A percentile compares a stretch with the other conserved stretches of the same genome.
phyloP scores from a whole-genome alignment of 2,329 filamentous ascomycete genomes.

The Microsporum audouinii region DNA sequence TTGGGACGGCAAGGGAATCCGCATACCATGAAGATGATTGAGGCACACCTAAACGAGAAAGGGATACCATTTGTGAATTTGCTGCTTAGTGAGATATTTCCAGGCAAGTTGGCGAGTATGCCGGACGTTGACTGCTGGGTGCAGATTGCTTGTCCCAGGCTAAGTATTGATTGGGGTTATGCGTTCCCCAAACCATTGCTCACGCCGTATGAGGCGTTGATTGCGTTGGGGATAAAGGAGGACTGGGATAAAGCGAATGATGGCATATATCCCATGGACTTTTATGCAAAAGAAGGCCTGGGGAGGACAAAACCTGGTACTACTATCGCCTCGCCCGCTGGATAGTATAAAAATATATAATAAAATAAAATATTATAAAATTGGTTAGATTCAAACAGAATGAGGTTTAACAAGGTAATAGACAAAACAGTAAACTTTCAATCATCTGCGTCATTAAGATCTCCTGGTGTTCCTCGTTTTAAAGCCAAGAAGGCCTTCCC shows the following conservation, averaged over 20 bases:
- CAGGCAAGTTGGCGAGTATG: constrained; percentile 90
- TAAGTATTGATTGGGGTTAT: constrained; percentile 99
- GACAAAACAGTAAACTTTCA: constrained; percentile 1
- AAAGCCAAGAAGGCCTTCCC: constrained; percentile 28
- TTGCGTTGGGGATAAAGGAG: constrained; percentile 69
- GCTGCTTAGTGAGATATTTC: constrained; percentile 88
- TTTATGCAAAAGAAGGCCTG: constrained; percentile 83
- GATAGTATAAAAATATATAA: background rate
- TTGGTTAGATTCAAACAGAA: background rate
- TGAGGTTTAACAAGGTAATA: background rate
- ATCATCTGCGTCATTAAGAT: constrained; percentile 9
- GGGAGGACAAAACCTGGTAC: constrained; percentile 55
- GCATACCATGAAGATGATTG: constrained; percentile 78
- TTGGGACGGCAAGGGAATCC: constrained; percentile 92
- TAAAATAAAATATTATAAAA: background rate
- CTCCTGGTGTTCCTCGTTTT: constrained; percentile 13
- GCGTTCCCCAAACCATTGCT: constrained; percentile 79
- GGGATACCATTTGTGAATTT: constrained; percentile 76
- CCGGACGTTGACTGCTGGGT: constrained; percentile 93
- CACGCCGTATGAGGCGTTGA: constrained; percentile 88
- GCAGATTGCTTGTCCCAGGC: constrained; percentile 87
- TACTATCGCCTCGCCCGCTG: constrained; percentile 5
- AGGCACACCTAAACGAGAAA: constrained; percentile 57
- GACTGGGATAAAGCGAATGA: constrained; percentile 54
- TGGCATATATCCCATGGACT: constrained; percentile 92